These are phyloP conservation scores for Penicillium sp. DNA, from an alignment of 2,329 filamentous ascomycete species.

Conservation along the genomic window DNA sequence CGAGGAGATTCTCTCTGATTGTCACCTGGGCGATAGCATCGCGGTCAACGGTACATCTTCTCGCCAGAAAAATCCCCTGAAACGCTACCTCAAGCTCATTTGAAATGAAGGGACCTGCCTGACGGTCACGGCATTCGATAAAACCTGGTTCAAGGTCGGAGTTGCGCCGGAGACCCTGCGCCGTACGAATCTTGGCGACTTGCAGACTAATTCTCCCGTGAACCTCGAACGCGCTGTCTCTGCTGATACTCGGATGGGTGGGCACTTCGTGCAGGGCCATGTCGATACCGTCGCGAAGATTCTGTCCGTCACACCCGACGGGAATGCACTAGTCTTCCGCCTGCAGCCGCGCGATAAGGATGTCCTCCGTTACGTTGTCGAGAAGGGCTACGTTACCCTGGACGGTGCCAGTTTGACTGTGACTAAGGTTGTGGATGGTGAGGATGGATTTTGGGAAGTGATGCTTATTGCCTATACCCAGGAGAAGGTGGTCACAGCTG, in stretches of 20 bases:
- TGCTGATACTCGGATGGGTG: conserved; percentile 91
- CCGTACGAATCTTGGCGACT: conserved; percentile 84
- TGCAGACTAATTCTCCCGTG: conserved; percentile 65
- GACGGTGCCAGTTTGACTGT: conserved; percentile 94
- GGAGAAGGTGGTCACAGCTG: conserved; percentile 79
- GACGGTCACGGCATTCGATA: conserved; percentile 74
- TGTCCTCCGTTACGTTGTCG: conserved; percentile 83
- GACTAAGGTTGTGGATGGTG: conserved; percentile 75
- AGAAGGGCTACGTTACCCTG: conserved; percentile 93
- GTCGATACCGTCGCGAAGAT: conserved; percentile 87
- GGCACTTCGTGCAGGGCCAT: conserved; percentile 97
- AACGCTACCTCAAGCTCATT: neutral
- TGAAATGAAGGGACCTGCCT: conserved; percentile 67
- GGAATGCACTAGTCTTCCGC: conserved; percentile 85
- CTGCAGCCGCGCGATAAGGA: conserved; percentile 68
- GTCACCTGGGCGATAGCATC: conserved; percentile 88
- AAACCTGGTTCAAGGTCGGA: conserved; percentile 76
- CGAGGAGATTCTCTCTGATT: conserved; percentile 76
- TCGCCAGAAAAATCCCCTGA: neutral
- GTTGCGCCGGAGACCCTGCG: conserved; percentile 94
- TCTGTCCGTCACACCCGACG: conserved; percentile 69
- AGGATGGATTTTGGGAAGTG: conserved; percentile 84
- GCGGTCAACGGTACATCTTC: conserved; percentile 70
- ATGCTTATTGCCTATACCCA: conserved; percentile 98
- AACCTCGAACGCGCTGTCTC: conserved; percentile 94